These are phyloP conservation scores for Ophiocordyceps camponoti-saundersi DNA, from an alignment of 2,329 filamentous ascomycete genomes.

Conservation along the genomic window DNA sequence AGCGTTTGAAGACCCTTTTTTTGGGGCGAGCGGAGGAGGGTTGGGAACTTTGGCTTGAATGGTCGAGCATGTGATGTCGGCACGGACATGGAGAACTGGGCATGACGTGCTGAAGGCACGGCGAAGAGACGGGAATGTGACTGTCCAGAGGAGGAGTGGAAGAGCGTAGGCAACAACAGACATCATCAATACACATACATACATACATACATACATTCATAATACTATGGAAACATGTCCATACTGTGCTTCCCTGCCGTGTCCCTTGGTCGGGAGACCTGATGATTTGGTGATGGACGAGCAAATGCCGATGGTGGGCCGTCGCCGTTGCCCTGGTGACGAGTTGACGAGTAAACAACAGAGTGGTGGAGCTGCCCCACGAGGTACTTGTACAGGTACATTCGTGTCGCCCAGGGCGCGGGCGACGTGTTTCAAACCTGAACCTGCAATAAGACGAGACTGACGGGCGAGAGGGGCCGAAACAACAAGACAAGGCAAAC, in stretches of 20 bases:
- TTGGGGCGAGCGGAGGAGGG: background rate
- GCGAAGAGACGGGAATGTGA: too few relatives aligned
- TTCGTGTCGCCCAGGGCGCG: background rate
- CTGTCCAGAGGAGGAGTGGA: too few relatives aligned
- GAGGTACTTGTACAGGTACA: background rate
- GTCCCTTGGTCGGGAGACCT: too few relatives aligned
- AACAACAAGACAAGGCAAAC: background rate
- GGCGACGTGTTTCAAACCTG: background rate
- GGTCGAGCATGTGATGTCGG: background rate
- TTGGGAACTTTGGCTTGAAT: too few relatives aligned
- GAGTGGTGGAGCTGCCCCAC: background rate
- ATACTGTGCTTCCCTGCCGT: too few relatives aligned
- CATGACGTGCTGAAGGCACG: too few relatives aligned
- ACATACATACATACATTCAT: too few relatives aligned
- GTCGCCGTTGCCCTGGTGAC: slow-evolving; percentile 2
- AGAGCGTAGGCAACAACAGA: too few relatives aligned
- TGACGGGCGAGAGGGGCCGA: background rate
- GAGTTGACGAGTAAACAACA: background rate
- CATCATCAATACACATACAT: too few relatives aligned
- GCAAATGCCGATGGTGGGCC: background rate
- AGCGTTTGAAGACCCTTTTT: slow-evolving; percentile 8
- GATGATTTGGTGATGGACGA: too few relatives aligned
- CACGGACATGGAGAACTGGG: too few relatives aligned
- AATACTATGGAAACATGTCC: too few relatives aligned
- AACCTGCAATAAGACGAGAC: background rate